Conservation (phyloP, 805 yeast species). For the Myxozyma sirexii region DNA sequence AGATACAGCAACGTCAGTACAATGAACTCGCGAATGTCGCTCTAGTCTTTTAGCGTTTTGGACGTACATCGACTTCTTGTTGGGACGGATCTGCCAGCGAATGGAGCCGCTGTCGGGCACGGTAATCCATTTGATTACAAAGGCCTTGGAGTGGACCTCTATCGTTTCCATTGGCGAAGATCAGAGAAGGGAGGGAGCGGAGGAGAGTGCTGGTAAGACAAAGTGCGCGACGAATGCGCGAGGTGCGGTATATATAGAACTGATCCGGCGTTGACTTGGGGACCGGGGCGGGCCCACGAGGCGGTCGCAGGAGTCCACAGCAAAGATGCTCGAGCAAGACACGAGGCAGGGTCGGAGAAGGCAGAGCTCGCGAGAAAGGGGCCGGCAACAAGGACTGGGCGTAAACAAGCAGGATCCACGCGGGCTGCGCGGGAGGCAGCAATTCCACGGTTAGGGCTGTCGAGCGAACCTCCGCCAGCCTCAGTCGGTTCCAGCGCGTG, state of each 20-base stretch:
- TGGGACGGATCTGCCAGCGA: constrained; percentile 81
- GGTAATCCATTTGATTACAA: constrained; percentile 87
- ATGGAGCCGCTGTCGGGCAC: constrained; percentile 68
- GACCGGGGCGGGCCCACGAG: too few relatives aligned
- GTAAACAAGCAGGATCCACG: neutral
- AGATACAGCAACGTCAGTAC: neutral
- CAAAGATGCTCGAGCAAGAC: neutral
- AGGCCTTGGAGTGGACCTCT: constrained; percentile 87
- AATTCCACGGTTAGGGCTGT: too few relatives aligned
- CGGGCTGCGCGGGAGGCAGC: neutral
- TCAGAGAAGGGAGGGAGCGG: neutral
- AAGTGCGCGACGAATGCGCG: neutral
- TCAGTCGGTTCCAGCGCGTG: too few relatives aligned
- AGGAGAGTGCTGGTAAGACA: neutral
- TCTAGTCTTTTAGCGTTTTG: neutral
- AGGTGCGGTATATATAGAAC: neutral
- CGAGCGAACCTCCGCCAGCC: too few relatives aligned
- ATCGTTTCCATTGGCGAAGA: constrained; percentile 71
- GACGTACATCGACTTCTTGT: constrained; percentile 57
- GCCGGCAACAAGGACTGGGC: neutral
- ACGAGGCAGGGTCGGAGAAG: too few relatives aligned
- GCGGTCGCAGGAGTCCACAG: too few relatives aligned
- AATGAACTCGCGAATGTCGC: neutral
- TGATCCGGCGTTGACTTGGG: too few relatives aligned
- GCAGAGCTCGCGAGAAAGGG: neutral